Conservation (phyloP, 495 filamentous ascomycete species). For the Tricharina praecox region DNA sequence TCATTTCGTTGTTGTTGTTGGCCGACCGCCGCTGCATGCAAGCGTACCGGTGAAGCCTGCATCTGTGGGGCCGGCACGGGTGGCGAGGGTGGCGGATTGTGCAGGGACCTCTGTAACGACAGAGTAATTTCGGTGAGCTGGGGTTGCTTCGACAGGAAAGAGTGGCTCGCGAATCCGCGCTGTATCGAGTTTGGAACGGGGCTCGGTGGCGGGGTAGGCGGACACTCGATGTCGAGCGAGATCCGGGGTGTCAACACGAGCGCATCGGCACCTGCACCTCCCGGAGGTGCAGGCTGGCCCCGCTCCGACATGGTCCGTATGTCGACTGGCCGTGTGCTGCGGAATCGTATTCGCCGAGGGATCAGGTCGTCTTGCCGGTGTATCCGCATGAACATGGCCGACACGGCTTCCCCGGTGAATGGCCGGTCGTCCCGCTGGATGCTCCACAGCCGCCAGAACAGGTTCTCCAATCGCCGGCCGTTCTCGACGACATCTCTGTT, state of each 20-base stretch:
- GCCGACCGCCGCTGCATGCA: neutral
- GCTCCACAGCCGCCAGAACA: constrained; percentile 27
- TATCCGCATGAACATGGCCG: constrained; percentile 25
- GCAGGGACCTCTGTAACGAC: constrained; percentile 20
- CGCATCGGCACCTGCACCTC: constrained; percentile 9
- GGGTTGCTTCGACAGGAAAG: constrained; percentile 18
- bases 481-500: constrained; percentile 24
- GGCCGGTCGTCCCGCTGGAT: constrained; percentile 16
- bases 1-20: too few species aligned
- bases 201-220: constrained; percentile 25
- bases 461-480: constrained; percentile 25
- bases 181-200: constrained; percentile 15
- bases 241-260: constrained; percentile 18
- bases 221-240: constrained; percentile 8
- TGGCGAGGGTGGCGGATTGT: constrained; percentile 19
- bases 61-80: constrained; percentile 6
- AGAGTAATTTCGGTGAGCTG: constrained; percentile 21
- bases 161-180: constrained; percentile 1
- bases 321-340: too few species aligned
- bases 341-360: neutral
- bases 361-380: constrained; percentile 1
- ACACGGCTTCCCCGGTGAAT: constrained; percentile 21
- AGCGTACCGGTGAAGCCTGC: constrained; percentile 5
- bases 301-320: neutral
- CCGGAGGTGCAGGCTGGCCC: constrained; percentile 9